Evolutionary conservation across 148 eudicot species (phyloP).

Genomic region (Chenopodium quinoa): DNA sequence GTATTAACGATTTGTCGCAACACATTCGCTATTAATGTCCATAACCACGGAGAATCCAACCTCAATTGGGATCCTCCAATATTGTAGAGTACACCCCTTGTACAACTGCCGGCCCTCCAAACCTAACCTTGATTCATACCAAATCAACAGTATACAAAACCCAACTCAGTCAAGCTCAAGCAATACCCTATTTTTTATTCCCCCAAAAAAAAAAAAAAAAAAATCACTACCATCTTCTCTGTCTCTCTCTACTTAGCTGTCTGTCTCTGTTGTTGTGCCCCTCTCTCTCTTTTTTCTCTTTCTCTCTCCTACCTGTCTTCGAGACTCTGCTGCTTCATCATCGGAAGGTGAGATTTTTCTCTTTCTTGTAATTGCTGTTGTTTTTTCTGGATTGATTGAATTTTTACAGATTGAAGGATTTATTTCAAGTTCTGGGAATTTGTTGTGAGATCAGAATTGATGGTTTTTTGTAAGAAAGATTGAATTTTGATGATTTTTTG

Average conservation of each 20-base stretch:
- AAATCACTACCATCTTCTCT: not conserved
- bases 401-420: not conserved
- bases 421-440: not conserved
- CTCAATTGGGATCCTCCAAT: not conserved
- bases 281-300: constrained; percentile 11
- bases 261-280: not conserved
- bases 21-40: too few species aligned
- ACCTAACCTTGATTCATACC: too few species aligned
- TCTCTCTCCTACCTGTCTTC: constrained; percentile 13
- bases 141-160: not conserved
- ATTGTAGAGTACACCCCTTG: not conserved
- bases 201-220: not conserved
- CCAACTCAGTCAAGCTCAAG: constrained; percentile 3
- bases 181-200: not conserved
- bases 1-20: too few species aligned
- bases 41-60: too few species aligned
- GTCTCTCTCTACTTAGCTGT: constrained; percentile 19
- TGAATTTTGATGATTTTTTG: not conserved
- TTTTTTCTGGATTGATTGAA: not conserved
- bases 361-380: not conserved
- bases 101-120: not conserved
- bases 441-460: constrained; percentile 7
- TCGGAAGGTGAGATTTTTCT: constrained; percentile 11
- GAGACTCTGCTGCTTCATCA: constrained; percentile 6
- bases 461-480: not conserved